Base-by-base conservation (phyloP, 2,329 filamentous ascomycete species). In the Colletotrichum horii region DNA sequence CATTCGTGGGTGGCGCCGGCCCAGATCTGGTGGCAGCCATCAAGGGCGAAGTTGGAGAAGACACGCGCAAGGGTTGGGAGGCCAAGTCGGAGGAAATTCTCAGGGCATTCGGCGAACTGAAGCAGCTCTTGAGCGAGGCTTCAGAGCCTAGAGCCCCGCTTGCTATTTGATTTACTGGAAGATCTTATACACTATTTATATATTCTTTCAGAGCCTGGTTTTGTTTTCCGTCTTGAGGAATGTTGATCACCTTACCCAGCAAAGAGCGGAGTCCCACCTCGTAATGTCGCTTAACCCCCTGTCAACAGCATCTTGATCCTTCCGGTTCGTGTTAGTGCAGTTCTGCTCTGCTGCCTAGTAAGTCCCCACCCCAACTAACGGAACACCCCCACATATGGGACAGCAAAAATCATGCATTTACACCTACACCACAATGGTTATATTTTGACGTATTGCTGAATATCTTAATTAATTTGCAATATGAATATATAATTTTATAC, bases 31-130 rank as follows among this genome's bases (percentile, higher is more conserved):
- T 70, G 36, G 68, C 65, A 24, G 77, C 80, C 12, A 72, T 81
- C 6, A 77, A 77, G 11, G 81, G 81, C 9, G 77, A 75, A 28
- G 24, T 83, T 15, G 78, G 79, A 6, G 76, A 77, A 15, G 78
- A 77, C 11, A 78, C 80, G 3, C 48, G 61, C 55, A 76, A 78
- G 66, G 73, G 76, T 22, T 83, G 81, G 81, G 73, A 71, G 70
- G 76, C 65, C 6, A 77, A 75, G 34, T 22, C 68, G 55, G 77
- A 66, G 14, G 74, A 68, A 15, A 74, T 82, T 6, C 65, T 70
- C 30, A 79, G 79, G 77, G 77, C 77, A 8, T 81, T 80, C 6
- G 78, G 71, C 19, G 81, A 82, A 52, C 26, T 83, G 48, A 81
- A 79, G 78, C 78, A 66, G 9, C 66, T 82, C 15, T 66, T 83